Evolutionary conservation across 768 basidiomycete genomes (phyloP).

Genomic region (Russula griseocarnosa): DNA sequence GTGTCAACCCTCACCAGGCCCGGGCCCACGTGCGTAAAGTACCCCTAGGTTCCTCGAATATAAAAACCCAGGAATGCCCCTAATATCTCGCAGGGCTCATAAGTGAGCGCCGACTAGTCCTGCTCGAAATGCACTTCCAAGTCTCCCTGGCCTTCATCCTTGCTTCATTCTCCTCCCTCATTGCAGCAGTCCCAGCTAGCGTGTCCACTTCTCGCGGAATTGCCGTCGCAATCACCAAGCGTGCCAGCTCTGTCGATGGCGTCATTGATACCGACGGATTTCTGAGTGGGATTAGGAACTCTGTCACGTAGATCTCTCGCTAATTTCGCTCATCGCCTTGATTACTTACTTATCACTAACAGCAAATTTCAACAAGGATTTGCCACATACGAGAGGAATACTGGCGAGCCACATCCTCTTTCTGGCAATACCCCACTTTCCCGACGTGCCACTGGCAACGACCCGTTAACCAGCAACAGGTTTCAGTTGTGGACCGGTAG

Average conservation of each 20-base stretch:
- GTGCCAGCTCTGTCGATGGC: neutral
- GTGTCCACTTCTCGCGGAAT: neutral
- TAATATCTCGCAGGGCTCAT: too few relatives aligned
- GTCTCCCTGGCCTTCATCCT: slow-evolving; percentile 6
- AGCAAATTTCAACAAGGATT: slow-evolving; percentile 25
- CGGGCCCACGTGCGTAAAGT: too few relatives aligned
- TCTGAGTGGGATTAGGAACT: neutral
- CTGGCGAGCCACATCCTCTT: neutral
- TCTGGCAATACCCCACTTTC: neutral
- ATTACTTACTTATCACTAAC: neutral
- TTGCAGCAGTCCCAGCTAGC: neutral
- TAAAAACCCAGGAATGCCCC: too few relatives aligned
- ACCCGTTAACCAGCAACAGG: neutral
- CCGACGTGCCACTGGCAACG: too few relatives aligned
- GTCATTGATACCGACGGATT: slow-evolving; percentile 6
- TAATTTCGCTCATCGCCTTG: neutral
- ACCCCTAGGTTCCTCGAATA: too few relatives aligned
- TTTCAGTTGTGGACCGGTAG: neutral
- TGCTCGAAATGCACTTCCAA: slow-evolving; percentile 5
- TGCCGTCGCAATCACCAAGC: slow-evolving; percentile 12
- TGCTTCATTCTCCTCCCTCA: slow-evolving; percentile 8
- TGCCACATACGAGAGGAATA: neutral
- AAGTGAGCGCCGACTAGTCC: neutral
- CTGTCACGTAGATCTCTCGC: slow-evolving; percentile 2
- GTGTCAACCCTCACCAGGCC: too few relatives aligned